Base-by-base conservation (phyloP, 805 yeast genomes). In the Kazachstania psychrophila region DNA sequence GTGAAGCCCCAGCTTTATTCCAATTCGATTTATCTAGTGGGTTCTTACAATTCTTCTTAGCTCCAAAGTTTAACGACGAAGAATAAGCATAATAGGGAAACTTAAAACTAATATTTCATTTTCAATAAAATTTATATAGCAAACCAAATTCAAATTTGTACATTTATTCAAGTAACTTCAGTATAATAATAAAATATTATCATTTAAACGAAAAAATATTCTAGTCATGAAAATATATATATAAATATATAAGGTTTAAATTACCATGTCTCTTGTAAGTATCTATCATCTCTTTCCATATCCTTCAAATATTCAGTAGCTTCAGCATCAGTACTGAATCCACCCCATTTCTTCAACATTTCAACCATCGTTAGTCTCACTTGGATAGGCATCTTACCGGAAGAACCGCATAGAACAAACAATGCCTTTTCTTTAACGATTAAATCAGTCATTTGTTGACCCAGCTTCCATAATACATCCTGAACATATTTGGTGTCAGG, bases 51-150 rank as follows among this genome's bases (percentile, higher is more conserved):
- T 92, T 83, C 75, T 92, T 84, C 74, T 73, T 92, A 61, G 98
- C 98, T 51, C 98, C 98, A 42, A 89, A 92, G 72, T 86, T 92
- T 60, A 95, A 83, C 47, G 97, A 88, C 46, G 95, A 84, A 46
- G 92, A 83, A 47, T 75, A 66, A 56, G 13, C 22, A 23, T 24
- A 15, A 12, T 7, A 7, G 27, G 9, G 13, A 26, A 13, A n/a
- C n/a, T 9, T 14, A 13, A 26, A 14, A 14, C 7, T 9, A 11
- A 9, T 13, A 13, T 5, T 11, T 24, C 27, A 24, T 24, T 24
- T 13, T 11, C n/a, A 22, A 12, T 22, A 22, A 22, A 22, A 3
- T 22, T 22, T 22, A 12, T 22, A 22, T 22, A 22, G n/a, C 15
- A 26, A 26, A 14, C 17, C 13, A 26, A 13, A 26, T 13, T 13